Conservation (phyloP, 805 yeast species). For the Suhomyces sp. region DNA sequence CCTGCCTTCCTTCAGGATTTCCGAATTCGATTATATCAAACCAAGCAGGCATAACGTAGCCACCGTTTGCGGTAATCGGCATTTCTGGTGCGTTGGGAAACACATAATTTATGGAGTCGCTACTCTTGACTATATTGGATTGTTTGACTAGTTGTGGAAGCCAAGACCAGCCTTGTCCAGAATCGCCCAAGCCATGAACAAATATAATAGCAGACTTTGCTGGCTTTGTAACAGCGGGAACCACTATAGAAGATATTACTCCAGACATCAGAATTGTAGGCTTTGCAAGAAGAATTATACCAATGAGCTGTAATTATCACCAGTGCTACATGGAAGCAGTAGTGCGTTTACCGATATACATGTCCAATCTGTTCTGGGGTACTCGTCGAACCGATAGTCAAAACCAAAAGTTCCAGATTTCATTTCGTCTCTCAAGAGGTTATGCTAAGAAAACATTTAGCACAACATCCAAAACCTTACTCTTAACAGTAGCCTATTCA, state of each 20-base stretch:
- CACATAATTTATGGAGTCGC: conserved; percentile 57
- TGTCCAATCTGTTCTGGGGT: background rate
- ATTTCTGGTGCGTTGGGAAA: conserved; percentile 85
- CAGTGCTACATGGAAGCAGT: background rate
- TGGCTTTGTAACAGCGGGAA: conserved; percentile 25
- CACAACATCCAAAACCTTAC: no score
- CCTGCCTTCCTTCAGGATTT: conserved; percentile 45
- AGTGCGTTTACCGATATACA: background rate
- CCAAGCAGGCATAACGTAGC: conserved; percentile 78
- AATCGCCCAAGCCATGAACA: conserved; percentile 89
- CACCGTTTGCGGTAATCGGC: conserved; percentile 68
- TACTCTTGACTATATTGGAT: conserved; percentile 43
- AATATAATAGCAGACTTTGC: conserved; percentile 61
- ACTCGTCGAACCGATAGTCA: background rate
- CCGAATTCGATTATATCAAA: conserved; percentile 68
- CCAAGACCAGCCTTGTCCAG: conserved; percentile 88
- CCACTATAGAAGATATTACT: conserved; percentile 22
- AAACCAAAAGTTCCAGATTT: no score
- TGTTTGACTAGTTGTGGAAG: conserved; percentile 61
- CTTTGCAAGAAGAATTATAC: background rate
- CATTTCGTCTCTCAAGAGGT: no score
- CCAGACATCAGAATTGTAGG: conserved; percentile 1
- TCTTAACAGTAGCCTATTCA: no score
- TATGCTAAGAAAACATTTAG: no score
- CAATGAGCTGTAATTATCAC: background rate